Conservation (phyloP, 345 rosid species). For the Melaleuca alternifolia region DNA sequence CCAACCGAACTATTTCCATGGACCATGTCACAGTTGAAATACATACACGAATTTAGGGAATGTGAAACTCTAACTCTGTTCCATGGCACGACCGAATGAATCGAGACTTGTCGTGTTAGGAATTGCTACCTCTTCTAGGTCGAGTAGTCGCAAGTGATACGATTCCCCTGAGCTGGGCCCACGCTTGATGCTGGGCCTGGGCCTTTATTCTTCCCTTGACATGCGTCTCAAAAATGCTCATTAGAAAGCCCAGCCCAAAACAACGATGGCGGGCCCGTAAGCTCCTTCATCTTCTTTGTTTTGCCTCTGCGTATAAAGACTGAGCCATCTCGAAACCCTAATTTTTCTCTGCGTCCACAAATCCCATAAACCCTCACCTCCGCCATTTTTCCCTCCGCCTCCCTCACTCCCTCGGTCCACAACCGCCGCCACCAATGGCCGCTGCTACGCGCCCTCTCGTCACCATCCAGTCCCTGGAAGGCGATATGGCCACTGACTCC, state of each 20-base stretch:
- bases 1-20: neutral
- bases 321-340: neutral
- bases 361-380: neutral
- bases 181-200: neutral
- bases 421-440: neutral
- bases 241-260: neutral
- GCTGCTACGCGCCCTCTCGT: conserved; percentile 28
- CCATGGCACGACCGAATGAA: rapidly evolving
- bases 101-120: neutral
- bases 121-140: neutral
- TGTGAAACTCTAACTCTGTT: neutral
- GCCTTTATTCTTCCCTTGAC: neutral
- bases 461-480: conserved; percentile 13
- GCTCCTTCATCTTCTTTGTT: neutral
- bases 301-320: neutral
- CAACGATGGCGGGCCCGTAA: neutral
- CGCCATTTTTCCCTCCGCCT: neutral
- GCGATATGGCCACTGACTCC: conserved; percentile 30
- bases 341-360: neutral
- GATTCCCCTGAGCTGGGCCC: neutral
- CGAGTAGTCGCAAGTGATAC: neutral
- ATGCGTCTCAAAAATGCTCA: neutral
- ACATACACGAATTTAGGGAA: neutral
- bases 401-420: neutral
- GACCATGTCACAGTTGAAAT: neutral